Base-by-base conservation (phyloP, 2,329 filamentous ascomycete genomes). In the Aspergillus phoenicis region DNA sequence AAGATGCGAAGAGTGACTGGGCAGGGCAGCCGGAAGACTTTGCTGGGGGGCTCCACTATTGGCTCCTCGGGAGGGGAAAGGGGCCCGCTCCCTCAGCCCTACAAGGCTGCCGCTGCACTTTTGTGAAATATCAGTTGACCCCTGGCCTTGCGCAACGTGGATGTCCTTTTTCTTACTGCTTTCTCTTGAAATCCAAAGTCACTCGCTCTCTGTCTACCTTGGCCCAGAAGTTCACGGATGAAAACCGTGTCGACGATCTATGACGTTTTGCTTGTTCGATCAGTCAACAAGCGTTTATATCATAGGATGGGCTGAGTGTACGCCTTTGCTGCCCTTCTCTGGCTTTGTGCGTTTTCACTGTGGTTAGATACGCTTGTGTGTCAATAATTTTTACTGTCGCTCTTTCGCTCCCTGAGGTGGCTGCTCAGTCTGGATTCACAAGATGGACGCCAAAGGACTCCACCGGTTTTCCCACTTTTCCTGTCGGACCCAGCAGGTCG, bases 401-500 rank as follows among this genome's bases (percentile, higher is more conserved):
- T 43, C 10, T 20, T 20, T 43, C 17, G n/a, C 17, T 45, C 26
- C 3, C n/a, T 17, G 26, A 33, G 15, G 15, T 30, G 7, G 10
- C 15, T 30, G 15, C 24, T 24, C 45, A 28, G 24, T 8, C 20
- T 36, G 26, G 10, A 22, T n/a, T 52, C 24, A 5, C 22, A 48
- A 17, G 33, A 63, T 64, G 61, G 26, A 24, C 15, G 52, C 36
- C 39, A 58, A n/a, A 33, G 57, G 17, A 39, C 8, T 26, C 38
- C 58, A 72, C 7, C 87, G 93, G 1, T 97, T 96, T 82, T 95
- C 92, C 67, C 97, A 97, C 80, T 98, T 97, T 77, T 97, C 93
- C 0, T 97, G 93, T 0, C 90, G 93, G 56, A 89, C 91, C 76
- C 92, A 97, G 70, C 15, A 68, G 15, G 49, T 60, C 7, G 54